Evolutionary conservation across 495 filamentous ascomycete genomes (phyloP), one percentile per base, ranked within the genome.

Genomic region (Lasiosphaeria hispida): DNA sequence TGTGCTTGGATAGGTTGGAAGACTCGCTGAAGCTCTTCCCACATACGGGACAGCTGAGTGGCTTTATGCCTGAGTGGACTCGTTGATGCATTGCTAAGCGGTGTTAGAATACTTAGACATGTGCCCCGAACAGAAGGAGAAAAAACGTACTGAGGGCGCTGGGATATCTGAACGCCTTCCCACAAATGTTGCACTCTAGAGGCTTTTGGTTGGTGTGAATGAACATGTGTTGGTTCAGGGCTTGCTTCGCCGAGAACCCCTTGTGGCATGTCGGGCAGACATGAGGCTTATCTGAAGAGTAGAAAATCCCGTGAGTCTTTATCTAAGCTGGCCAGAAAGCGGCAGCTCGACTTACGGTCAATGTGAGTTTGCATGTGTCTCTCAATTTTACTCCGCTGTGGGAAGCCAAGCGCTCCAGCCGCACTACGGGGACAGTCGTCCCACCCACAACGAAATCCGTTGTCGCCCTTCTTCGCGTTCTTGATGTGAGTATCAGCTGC

Each of bases 171-270:
- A 86, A 85, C 0, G 69, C 57, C 58, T 84, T 85, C 30, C 64
- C 60, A 62, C 83, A 86, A 0, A 73, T 75, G 10, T 72, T 67
- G 49, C 83, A 86, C 35, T 75, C 71, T 49, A 78, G 76, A 7
- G 83, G 85, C 55, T 83, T 85, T 52, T 84, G 77, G n/a, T 82
- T 80, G 7, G 81, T 84, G 63, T 87, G 85, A 1, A 79, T 83
- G 15, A 77, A 73, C 54, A 80, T 74, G 63, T 87, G 85, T 61
- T 87, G 83, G 11, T 79, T 79, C 30, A 87, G 76, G 6, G 84
- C 76, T 59, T 86, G 83, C 36, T 80, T 75, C 2, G 83, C 80
- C 0, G 82, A 84, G 58, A 86, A 86, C 13, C 74, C 72, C 60
- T 80, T 73, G 36, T 77, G 67, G 55, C 84, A 87, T 37, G 70